These are phyloP conservation scores for Rhodotorula diobovata DNA, from an alignment of 768 basidiomycete genomes.

Conservation along the genomic window DNA sequence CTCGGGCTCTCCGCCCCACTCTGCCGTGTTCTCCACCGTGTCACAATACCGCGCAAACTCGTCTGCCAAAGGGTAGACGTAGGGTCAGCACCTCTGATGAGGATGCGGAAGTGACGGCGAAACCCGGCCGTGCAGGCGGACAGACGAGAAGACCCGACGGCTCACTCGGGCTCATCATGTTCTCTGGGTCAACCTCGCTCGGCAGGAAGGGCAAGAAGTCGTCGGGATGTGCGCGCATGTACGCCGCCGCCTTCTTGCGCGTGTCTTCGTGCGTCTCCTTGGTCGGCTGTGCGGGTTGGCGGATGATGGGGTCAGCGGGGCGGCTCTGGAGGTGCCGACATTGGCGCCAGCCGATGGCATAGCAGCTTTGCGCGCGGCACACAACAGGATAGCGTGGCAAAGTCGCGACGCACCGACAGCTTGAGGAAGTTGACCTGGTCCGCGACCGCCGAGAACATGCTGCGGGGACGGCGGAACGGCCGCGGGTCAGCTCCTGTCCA, in stretches of 20 bases:
- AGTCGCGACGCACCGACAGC: slow-evolving; percentile 51
- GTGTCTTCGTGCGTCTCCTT: slow-evolving; percentile 60
- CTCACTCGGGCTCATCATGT: slow-evolving; percentile 57
- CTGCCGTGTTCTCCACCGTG: slow-evolving; percentile 71
- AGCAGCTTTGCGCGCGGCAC: no score
- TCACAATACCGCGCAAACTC: slow-evolving; percentile 63
- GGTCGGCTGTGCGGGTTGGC: not conserved
- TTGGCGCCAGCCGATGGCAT: no score
- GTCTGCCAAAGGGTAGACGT: not conserved
- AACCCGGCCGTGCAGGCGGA: no score
- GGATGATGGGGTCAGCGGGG: not conserved
- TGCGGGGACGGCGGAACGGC: not conserved
- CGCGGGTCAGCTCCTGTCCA: no score
- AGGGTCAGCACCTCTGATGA: not conserved
- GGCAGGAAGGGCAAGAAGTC: slow-evolving; percentile 91
- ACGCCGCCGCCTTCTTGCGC: slow-evolving; percentile 68
- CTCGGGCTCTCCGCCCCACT: slow-evolving; percentile 97
- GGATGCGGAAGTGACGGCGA: no score
- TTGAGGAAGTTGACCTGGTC: slow-evolving; percentile 79
- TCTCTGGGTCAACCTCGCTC: slow-evolving; percentile 58
- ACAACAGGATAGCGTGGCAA: no score
- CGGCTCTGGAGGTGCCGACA: no score
- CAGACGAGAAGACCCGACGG: not conserved
- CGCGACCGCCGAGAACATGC: slow-evolving; percentile 82
- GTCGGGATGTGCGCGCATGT: slow-evolving; percentile 74